Percentiles rank a stretch among this genome's conserved stretches.
Evolutionary conservation across 495 filamentous ascomycete species (phyloP).

Genomic region (Penicillium argentinense): DNA sequence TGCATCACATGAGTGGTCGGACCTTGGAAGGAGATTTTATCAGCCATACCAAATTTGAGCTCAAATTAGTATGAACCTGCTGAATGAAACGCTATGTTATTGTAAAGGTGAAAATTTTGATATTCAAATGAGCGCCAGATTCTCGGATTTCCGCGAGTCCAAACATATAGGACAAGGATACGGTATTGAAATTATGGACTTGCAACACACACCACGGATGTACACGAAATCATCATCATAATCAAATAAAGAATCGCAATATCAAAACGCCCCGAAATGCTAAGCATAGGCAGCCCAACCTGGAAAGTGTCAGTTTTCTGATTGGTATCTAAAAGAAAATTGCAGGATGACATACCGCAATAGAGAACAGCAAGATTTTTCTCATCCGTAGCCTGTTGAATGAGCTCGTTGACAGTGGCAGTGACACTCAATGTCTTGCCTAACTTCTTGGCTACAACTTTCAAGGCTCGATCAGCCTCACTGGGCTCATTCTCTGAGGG

Average conservation of each 20-base stretch:
- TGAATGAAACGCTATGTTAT: too few relatives aligned
- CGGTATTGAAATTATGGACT: too few relatives aligned
- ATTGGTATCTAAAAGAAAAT: neutral
- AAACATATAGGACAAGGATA: too few relatives aligned
- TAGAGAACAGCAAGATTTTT: constrained; percentile 89
- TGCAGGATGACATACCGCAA: constrained; percentile 60
- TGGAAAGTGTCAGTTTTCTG: constrained; percentile 28
- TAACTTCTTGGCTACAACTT: constrained; percentile 92
- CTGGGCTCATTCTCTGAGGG: constrained; percentile 69
- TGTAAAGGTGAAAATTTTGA: too few relatives aligned
- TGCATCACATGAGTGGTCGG: too few relatives aligned
- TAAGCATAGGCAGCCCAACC: constrained; percentile 70
- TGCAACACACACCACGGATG: too few relatives aligned
- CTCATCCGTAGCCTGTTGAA: constrained; percentile 93
- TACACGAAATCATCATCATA: too few relatives aligned
- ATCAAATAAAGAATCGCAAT: neutral
- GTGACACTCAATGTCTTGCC: constrained; percentile 89
- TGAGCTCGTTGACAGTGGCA: constrained; percentile 94
- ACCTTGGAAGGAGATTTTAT: neutral
- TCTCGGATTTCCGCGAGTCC: too few relatives aligned
- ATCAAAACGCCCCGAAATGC: neutral
- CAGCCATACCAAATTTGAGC: too few relatives aligned
- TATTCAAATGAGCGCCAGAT: too few relatives aligned
- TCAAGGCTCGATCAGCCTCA: constrained; percentile 88
- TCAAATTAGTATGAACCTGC: too few relatives aligned